These are phyloP conservation scores for Phialemonium atrogriseum DNA, from an alignment of 2,329 filamentous ascomycete genomes.

Conservation along the genomic window DNA sequence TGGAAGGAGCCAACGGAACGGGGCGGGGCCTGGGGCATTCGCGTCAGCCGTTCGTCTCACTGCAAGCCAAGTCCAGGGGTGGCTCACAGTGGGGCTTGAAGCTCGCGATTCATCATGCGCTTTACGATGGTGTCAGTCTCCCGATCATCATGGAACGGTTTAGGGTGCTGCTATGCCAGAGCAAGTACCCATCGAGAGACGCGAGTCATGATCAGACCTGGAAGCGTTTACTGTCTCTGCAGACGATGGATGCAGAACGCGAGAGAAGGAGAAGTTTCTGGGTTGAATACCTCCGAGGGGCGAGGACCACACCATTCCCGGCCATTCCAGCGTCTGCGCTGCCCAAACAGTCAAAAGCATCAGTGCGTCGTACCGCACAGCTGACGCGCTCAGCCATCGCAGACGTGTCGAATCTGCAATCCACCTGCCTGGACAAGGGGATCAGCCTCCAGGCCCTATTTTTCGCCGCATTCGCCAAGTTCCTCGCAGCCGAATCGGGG, in stretches of 20 bases:
- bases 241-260: slow-evolving; percentile 4
- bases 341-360: too few relatives aligned
- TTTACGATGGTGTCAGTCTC: slow-evolving; percentile 82
- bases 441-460: slow-evolving; percentile 67
- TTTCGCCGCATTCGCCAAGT: slow-evolving; percentile 60
- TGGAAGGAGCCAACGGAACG: slow-evolving; percentile 4
- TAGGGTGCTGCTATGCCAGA: slow-evolving; percentile 10
- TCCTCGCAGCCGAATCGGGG: slow-evolving; percentile 14
- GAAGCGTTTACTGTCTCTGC: slow-evolving; percentile 14
- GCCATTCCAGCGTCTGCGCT: too few relatives aligned
- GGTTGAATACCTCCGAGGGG: slow-evolving; percentile 27
- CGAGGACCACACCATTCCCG: slow-evolving; percentile 13
- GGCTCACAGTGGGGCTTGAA: slow-evolving; percentile 25
- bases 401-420: slow-evolving; percentile 29
- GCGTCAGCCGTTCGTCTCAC: slow-evolving; percentile 16
- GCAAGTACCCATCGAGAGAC: too few relatives aligned
- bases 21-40: too few relatives aligned
- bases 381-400: slow-evolving; percentile 39
- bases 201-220: slow-evolving; percentile 16
- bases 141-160: slow-evolving; percentile 47
- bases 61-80: slow-evolving; percentile 11
- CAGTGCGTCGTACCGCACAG: slow-evolving; percentile 20
- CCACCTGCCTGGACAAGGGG: slow-evolving; percentile 34
- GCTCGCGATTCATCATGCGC: slow-evolving; percentile 69
- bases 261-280: slow-evolving; percentile 27